Percentiles rank a stretch among this genome's conserved stretches.
Evolutionary conservation across 306 rosid genomes (phyloP).

Genomic region (Cercis canadensis): DNA sequence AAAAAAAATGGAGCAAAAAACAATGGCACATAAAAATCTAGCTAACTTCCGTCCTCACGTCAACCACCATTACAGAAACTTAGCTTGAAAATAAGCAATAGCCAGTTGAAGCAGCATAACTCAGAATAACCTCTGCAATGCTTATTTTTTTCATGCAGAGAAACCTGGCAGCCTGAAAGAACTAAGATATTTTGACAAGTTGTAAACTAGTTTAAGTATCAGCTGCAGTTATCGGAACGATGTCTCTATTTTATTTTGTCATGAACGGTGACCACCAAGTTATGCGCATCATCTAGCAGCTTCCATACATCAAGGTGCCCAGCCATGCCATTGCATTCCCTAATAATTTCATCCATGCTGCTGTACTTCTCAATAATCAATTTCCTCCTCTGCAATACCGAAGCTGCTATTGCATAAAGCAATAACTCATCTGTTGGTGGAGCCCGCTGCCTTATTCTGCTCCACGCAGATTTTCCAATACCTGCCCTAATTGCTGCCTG

Average conservation of each 20-base stretch:
- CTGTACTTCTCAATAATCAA: slow-evolving; percentile 89
- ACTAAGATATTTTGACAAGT: slow-evolving; percentile 20
- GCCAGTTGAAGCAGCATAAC: slow-evolving; percentile 34
- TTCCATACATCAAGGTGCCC: slow-evolving; percentile 98
- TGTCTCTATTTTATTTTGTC: slow-evolving; percentile 83
- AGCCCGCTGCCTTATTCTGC: slow-evolving; percentile 95
- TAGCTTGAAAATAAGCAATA: slow-evolving; percentile 31
- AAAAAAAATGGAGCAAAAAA: slow-evolving; percentile 14
- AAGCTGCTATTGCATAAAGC: slow-evolving; percentile 96
- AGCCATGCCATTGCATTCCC: slow-evolving; percentile 98
- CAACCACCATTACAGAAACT: slow-evolving; percentile 3
- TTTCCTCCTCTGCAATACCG: slow-evolving; percentile 90
- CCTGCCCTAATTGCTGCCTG: slow-evolving; percentile 98
- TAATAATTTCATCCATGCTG: slow-evolving; percentile 98
- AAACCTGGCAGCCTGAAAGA: slow-evolving; percentile 21
- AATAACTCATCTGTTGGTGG: slow-evolving; percentile 93
- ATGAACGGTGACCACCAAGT: slow-evolving; percentile 93
- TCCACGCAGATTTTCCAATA: slow-evolving; percentile 91
- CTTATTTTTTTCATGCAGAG: slow-evolving; percentile 35
- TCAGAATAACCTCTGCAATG: slow-evolving; percentile 20
- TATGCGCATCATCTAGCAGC: slow-evolving; percentile 94
- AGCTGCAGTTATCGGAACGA: slow-evolving; percentile 55
- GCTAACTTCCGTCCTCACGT: slow-evolving; percentile 37
- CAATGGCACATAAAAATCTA: slow-evolving; percentile 30
- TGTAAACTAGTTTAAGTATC: slow-evolving; percentile 35